phyloP scores from a whole-genome alignment of 345 rosid genomes.

The Heritiera fomes region DNA sequence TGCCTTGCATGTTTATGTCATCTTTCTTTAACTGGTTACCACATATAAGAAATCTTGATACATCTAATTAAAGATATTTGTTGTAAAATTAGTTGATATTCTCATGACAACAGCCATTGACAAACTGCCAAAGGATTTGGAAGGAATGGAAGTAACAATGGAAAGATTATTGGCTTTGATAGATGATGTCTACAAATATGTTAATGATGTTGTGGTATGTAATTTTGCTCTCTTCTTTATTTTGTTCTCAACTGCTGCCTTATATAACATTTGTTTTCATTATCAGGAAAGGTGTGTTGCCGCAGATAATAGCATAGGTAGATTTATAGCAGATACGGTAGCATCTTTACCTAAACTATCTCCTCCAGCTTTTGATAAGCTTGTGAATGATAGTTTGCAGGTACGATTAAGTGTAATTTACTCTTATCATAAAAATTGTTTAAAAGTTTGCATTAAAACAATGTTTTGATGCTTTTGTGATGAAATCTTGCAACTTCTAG shows the following conservation, averaged over 20 bases:
- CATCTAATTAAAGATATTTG: conserved; percentile 3
- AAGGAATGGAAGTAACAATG: conserved; percentile 94
- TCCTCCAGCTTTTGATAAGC: conserved; percentile 75
- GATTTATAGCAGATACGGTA: conserved; percentile 66
- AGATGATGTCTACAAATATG: conserved; percentile 73
- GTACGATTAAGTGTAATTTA: conserved; percentile 35
- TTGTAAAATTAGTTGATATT: conserved; percentile 52
- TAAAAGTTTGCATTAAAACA: not conserved
- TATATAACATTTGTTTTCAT: not conserved
- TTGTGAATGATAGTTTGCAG: conserved; percentile 84
- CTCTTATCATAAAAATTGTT: not conserved
- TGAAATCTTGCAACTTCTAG: not conserved
- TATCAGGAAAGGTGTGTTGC: conserved; percentile 70
- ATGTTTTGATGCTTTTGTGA: not conserved
- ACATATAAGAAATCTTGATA: not conserved
- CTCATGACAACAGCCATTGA: conserved; percentile 70
- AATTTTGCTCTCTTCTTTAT: not conserved
- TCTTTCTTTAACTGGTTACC: not conserved
- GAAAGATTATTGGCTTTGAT: conserved; percentile 63
- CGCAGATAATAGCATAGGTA: conserved; percentile 74
- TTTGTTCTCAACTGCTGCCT: conserved; percentile 2
- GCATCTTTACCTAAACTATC: conserved; percentile 74
- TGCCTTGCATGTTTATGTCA: not conserved
- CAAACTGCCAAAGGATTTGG: conserved; percentile 94
- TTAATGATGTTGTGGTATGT: conserved; percentile 85